Evolutionary conservation across 148 eudicot species (phyloP), one percentile per base, ranked within the genome.

Genomic region (Polygonum maritimum): DNA sequence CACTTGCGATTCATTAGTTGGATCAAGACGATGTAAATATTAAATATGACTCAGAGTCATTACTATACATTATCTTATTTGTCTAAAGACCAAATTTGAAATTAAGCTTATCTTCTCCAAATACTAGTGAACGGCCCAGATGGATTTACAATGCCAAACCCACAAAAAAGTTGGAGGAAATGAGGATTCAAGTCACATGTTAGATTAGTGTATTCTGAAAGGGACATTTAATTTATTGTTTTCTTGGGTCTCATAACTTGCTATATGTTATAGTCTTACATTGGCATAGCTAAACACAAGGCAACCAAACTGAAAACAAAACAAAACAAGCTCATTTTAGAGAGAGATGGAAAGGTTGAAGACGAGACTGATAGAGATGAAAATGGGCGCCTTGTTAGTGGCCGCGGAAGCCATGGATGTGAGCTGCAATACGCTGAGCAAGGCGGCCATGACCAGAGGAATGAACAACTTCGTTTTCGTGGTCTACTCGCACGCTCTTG

Each of bases 361-460:
- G 70, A 63, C 3, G 84, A 48, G 47, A 7, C 10, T 44, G 0
- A 44, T 65, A 76, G 80, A 82, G 48, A 3, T 65, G 49, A 82
- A 76, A 10, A 57, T 78, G 71, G 70, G 40, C 6, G 51, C 65
- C 26, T 15, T 81, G n/a, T 35, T 86, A 47, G 2, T 82, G 12
- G 15, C 73, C 26, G 69, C 69, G 70, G 85, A 86, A 73, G 54
- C 71, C 15, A 70, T 82, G 65, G 79, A 84, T 71, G 91, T 86
- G 4, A 79, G 85, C 0, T 58, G 77, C 35, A 76, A 55, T 73
- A 77, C 84, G 0, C 51, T 83, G 13, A 57, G 81, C 58, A 85
- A 88, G 76, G 80, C 78, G 1, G 90, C 90, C 49, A 85, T 85
- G 84, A 74, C 80, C 1, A 80, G 76, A 36, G 88, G 90, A 22